A percentile compares a stretch with the other conserved stretches of the same genome.
These are phyloP conservation scores for Calonectria leucothoes DNA, from an alignment of 2,329 filamentous ascomycete genomes.

Conservation along the genomic window DNA sequence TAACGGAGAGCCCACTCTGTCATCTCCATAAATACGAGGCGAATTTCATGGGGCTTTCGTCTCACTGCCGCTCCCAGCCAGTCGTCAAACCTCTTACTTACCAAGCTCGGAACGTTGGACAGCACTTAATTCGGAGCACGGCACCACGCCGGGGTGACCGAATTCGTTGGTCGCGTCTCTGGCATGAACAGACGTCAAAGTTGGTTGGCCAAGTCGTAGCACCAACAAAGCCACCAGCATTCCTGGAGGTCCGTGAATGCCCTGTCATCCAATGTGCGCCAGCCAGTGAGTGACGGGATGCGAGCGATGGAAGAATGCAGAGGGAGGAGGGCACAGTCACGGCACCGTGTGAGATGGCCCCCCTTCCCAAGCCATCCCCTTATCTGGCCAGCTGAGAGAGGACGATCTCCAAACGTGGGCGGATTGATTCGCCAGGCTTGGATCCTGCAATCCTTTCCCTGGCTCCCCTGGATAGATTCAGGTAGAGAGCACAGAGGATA, in stretches of 20 bases:
- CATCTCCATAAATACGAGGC: constrained; percentile 10
- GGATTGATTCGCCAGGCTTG: constrained; percentile 47
- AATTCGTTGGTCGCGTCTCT: neutral
- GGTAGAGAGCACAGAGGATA: constrained; percentile 11
- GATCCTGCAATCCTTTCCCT: constrained; percentile 22
- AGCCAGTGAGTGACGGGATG: neutral
- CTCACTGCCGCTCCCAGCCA: neutral
- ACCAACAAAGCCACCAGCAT: constrained; percentile 16
- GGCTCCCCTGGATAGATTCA: constrained; percentile 38
- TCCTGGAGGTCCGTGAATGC: constrained; percentile 4
- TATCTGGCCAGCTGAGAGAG: constrained; percentile 28
- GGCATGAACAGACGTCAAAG: constrained; percentile 1
- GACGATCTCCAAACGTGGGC: constrained; percentile 48
- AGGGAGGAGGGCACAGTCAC: constrained; percentile 2
- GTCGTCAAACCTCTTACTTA: neutral
- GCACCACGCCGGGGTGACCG: constrained; percentile 13
- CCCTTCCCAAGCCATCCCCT: constrained; percentile 20
- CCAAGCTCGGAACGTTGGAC: neutral
- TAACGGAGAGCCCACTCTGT: neutral
- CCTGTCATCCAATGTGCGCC: neutral
- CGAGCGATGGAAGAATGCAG: neutral
- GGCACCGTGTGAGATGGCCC: constrained; percentile 8
- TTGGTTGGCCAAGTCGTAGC: neutral
- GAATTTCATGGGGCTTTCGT: constrained; percentile 2
- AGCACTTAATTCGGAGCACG: constrained; percentile 9